Evolutionary conservation across 2,329 filamentous ascomycete species (phyloP).

Genomic region (Pseudogymnoascus sp.): DNA sequence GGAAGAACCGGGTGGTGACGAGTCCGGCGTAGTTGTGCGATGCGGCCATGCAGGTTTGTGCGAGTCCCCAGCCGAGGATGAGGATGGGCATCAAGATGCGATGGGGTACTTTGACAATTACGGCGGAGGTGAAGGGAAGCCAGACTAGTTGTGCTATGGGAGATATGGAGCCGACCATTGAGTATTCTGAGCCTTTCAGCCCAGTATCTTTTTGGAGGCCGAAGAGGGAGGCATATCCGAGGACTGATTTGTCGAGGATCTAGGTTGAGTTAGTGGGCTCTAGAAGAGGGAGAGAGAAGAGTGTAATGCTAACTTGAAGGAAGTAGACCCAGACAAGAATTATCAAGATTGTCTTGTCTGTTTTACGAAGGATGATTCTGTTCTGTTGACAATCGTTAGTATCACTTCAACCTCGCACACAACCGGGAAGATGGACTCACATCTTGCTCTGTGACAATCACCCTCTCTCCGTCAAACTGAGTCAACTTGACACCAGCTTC

Average conservation of each 20-base stretch:
- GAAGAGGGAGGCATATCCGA: conserved; percentile 50
- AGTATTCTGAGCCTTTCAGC: conserved; percentile 44
- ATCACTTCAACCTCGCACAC: not conserved
- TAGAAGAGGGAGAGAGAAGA: not conserved
- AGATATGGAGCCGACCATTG: conserved; percentile 45
- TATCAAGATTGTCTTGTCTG: conserved; percentile 11
- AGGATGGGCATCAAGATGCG: conserved; percentile 46
- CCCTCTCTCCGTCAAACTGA: not conserved
- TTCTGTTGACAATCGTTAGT: not conserved
- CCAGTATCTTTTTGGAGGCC: conserved; percentile 46
- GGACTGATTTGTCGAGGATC: conserved; percentile 42
- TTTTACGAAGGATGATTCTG: conserved; percentile 8
- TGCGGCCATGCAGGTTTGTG: conserved; percentile 38
- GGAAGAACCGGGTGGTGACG: conserved; percentile 72
- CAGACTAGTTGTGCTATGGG: conserved; percentile 52
- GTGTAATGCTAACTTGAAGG: conserved; percentile 26
- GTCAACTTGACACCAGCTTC: not conserved
- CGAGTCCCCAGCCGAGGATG: conserved; percentile 39
- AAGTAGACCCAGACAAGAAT: conserved; percentile 39
- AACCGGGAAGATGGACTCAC: not conserved
- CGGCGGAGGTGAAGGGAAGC: conserved; percentile 49
- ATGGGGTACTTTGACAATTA: conserved; percentile 53
- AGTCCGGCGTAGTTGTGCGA: conserved; percentile 60
- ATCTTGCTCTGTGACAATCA: conserved; percentile 1
- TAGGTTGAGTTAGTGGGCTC: conserved; percentile 13